A percentile compares a stretch with the other conserved stretches of the same genome.
phyloP scores from a whole-genome alignment of 768 basidiomycete genomes.

The Fomitopsis pulvina region DNA sequence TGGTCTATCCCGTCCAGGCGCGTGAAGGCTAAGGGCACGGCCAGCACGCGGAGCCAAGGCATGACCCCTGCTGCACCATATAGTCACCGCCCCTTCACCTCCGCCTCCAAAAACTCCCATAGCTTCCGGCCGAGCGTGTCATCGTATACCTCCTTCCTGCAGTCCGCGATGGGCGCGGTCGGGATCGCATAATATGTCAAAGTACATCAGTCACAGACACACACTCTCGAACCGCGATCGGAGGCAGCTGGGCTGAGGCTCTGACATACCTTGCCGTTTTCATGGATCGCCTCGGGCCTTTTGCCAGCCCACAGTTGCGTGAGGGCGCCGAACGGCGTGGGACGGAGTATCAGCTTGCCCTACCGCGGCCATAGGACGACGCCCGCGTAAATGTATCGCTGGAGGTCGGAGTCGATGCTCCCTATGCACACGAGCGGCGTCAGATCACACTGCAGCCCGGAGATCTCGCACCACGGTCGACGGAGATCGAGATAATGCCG shows the following conservation, averaged over 20 bases:
- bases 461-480: slow-evolving; percentile 37
- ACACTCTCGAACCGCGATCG: neutral
- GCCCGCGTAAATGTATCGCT: neutral
- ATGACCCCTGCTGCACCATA: no score
- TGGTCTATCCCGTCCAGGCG: no score
- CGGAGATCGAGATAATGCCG: slow-evolving; percentile 34
- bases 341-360: slow-evolving; percentile 18
- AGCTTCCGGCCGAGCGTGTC: slow-evolving; percentile 11
- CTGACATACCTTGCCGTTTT: slow-evolving; percentile 33
- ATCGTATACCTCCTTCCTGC: slow-evolving; percentile 16
- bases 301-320: slow-evolving; percentile 28
- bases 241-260: neutral
- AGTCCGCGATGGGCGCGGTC: slow-evolving; percentile 18
- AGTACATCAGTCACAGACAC: neutral
- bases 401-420: slow-evolving; percentile 13
- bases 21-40: no score
- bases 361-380: slow-evolving; percentile 4
- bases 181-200: slow-evolving; percentile 15
- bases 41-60: no score
- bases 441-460: neutral
- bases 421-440: slow-evolving; percentile 16
- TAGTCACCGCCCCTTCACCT: no score
- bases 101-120: slow-evolving; percentile 17
- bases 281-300: slow-evolving; percentile 27
- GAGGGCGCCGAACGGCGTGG: slow-evolving; percentile 21